Evolutionary conservation across 352 stramenopile species (phyloP), one percentile per base, ranked within the genome.

Genomic region (Phytophthora pinifolia): DNA sequence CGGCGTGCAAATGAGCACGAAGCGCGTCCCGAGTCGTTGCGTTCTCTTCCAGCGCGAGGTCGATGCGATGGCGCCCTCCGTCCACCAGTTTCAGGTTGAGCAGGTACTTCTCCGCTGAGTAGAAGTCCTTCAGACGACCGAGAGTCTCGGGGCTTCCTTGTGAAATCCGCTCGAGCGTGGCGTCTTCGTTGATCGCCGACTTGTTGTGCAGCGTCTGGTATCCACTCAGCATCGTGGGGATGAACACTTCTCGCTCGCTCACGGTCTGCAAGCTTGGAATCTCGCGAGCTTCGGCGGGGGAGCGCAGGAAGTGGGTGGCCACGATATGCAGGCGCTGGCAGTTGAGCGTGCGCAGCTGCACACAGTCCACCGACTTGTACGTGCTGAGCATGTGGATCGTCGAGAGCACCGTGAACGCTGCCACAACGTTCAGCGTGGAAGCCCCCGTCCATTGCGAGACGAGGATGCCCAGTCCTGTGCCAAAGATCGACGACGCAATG

Each of bases 401-500:
- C 12, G 80, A 82, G 12, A 88, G 66, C 22, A 75, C 62, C 2
- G 66, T 32, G 46, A 90, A 90, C 1, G 80, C 80, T 0, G 33
- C 67, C 7, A 83, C 64, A 0, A 88, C 76, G 41, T 83, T 62
- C 31, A 59, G 48, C 0, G 73, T 90, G 4, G 72, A 70, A 1
- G 75, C 66, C 0, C 79, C 79, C 0, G 79, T 87, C 44, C 67
- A 77, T 32, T 84, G 71, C 25, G 79, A 88, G 46, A 90, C 74
- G 0, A 67, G 65, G 41, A 90, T 90, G 15, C 77, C 79, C 3
- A 90, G 58, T 2, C 74, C 77, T 0, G 79, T 90, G 25, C 79
- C 77, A 20, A 87, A 63, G 22, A 98, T 86, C 32, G 85, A 98
- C n/a, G 94, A 90, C 15, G 94, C 72, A 48, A 99, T 98, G 18